Evolutionary conservation across 1,139 yeast genomes (phyloP).

Genomic region (Debaryomyces psychrophilus): DNA sequence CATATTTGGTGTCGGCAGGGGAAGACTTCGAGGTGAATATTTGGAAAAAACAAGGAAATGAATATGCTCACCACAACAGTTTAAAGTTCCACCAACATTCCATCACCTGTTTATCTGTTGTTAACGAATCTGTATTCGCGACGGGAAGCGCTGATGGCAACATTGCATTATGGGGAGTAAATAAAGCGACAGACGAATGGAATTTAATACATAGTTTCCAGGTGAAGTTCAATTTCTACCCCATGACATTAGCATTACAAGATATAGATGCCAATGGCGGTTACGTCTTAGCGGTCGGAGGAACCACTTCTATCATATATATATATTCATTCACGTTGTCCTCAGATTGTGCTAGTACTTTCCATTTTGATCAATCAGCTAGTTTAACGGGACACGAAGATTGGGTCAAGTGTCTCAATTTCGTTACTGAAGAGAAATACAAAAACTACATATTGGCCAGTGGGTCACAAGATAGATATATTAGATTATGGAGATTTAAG

Average conservation of each 20-base stretch:
- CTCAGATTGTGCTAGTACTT: slow-evolving; percentile 14
- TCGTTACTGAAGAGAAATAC: slow-evolving; percentile 52
- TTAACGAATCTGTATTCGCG: slow-evolving; percentile 41
- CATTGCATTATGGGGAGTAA: slow-evolving; percentile 53
- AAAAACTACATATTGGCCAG: slow-evolving; percentile 69
- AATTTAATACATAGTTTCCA: slow-evolving; percentile 35
- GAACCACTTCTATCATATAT: slow-evolving; percentile 64
- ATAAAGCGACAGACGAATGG: slow-evolving; percentile 22
- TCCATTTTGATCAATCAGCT: slow-evolving; percentile 45
- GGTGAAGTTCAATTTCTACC: slow-evolving; percentile 59
- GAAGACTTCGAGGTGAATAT: slow-evolving; percentile 65
- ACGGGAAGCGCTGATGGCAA: slow-evolving; percentile 73
- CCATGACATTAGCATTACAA: slow-evolving; percentile 62
- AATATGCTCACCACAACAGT: slow-evolving; percentile 34
- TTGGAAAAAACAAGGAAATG: slow-evolving; percentile 47
- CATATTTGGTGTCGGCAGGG: slow-evolving; percentile 58
- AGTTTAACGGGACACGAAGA: slow-evolving; percentile 86
- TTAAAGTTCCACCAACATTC: slow-evolving; percentile 48
- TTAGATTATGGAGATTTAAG: slow-evolving; percentile 79
- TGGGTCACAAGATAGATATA: slow-evolving; percentile 89
- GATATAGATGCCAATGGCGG: slow-evolving; percentile 36
- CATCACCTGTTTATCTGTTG: slow-evolving; percentile 50
- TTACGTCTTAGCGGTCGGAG: slow-evolving; percentile 76
- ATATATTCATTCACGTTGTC: slow-evolving; percentile 51
- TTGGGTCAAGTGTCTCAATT: slow-evolving; percentile 79